These are phyloP conservation scores for Penicillium chermesinum DNA, from an alignment of 495 filamentous ascomycete genomes.

Conservation along the genomic window DNA sequence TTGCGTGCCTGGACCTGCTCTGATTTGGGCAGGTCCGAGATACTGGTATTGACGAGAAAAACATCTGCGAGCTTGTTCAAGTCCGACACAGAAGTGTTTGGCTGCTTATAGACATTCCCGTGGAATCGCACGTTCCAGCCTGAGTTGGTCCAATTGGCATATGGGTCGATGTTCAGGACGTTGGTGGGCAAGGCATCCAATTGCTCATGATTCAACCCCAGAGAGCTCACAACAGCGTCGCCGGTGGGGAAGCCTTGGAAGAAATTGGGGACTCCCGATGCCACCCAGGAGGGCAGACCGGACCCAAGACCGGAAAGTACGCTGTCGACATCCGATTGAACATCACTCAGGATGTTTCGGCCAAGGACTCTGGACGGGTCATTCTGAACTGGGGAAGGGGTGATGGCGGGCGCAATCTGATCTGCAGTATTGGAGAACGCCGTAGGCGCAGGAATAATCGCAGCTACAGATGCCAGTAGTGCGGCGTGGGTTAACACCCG, in stretches of 20 bases:
- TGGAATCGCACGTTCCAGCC: constrained; percentile 75
- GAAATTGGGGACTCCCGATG: constrained; percentile 59
- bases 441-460: constrained; percentile 17
- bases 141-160: constrained; percentile 71
- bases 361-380: constrained; percentile 16
- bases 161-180: constrained; percentile 69
- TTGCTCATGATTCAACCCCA: constrained; percentile 53
- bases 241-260: constrained; percentile 65
- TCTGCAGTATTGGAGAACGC: constrained; percentile 6
- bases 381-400: constrained; percentile 15
- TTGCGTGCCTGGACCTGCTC: constrained; percentile 66
- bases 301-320: constrained; percentile 40
- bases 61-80: constrained; percentile 63
- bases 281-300: constrained; percentile 54
- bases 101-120: constrained; percentile 74
- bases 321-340: constrained; percentile 40
- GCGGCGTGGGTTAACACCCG: background rate
- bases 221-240: constrained; percentile 49
- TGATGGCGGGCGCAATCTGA: constrained; percentile 14
- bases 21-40: constrained; percentile 51
- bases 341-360: constrained; percentile 41
- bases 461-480: constrained; percentile 8
- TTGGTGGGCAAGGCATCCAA: constrained; percentile 59
- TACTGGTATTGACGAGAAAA: constrained; percentile 60
- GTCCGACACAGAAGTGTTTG: constrained; percentile 55